A percentile compares a stretch with the other conserved stretches of the same genome.
Conservation (phyloP, 345 rosid species). For the Adansonia digitata region DNA sequence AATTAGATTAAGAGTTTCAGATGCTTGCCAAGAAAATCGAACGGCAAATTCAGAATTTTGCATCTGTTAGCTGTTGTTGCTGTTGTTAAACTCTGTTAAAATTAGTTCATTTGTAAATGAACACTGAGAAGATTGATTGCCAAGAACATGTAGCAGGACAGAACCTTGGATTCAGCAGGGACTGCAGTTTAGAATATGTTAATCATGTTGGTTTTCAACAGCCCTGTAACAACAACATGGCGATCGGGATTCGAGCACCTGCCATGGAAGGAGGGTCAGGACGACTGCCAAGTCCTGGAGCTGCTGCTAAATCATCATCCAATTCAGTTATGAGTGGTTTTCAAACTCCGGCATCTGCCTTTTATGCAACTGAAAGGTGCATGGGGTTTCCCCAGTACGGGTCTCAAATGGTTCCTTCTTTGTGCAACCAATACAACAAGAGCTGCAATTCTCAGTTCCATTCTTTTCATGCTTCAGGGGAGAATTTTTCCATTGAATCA, state of each 20-base stretch:
- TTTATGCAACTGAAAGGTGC: slow-evolving; percentile 45
- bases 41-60: background rate
- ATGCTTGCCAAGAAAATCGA: slow-evolving; percentile 6
- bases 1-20: slow-evolving; percentile 19
- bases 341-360: slow-evolving; percentile 44
- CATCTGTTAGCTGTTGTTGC: background rate
- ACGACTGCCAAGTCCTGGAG: slow-evolving; percentile 15
- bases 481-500: slow-evolving; percentile 16
- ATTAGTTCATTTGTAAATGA: slow-evolving; percentile 31
- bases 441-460: no score
- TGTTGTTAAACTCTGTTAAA: no score
- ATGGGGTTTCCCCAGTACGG: slow-evolving; percentile 47
- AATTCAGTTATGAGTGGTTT: slow-evolving; percentile 22
- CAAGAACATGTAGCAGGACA: slow-evolving; percentile 22
- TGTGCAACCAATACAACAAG: slow-evolving; percentile 13
- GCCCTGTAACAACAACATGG: slow-evolving; percentile 22
- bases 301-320: slow-evolving; percentile 24
- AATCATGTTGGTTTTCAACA: slow-evolving; percentile 15
- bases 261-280: slow-evolving; percentile 19
- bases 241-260: background rate
- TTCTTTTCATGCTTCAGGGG: slow-evolving; percentile 19
- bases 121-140: slow-evolving; percentile 25
- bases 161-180: slow-evolving; percentile 21
- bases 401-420: slow-evolving; percentile 16
- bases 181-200: slow-evolving; percentile 16